Base-by-base conservation (phyloP, 768 basidiomycete species). In the Kwoniella heveanensis region DNA sequence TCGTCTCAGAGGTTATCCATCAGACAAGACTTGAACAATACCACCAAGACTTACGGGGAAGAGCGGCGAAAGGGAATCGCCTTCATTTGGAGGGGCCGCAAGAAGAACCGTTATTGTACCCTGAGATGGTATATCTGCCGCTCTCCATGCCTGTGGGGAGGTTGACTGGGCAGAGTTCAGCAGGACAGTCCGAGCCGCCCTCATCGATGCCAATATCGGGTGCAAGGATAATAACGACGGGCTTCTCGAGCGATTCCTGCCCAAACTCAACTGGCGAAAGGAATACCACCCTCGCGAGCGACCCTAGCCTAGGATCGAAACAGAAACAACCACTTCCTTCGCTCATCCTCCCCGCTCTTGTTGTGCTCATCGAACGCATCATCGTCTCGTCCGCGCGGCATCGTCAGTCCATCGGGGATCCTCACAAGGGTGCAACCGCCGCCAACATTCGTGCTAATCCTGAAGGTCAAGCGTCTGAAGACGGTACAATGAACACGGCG, bases 131-230 rank as follows among this genome's bases (percentile, higher is more conserved):
- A 12, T 48, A 59, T 51, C 29, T 59, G 29, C 46, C 48, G 19
- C 29, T 62, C 1, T 55, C 44, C 12, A 62, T 55, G 30, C 60
- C 60, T 36, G 47, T 62, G 8, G 60, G 39, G 0, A 27, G 60
- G 21, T 24, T 60, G 24, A 24, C 48, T 3, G 39, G 39, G 4
- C 39, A 44, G 39, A 17, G 17, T 32, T 32, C 32, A n/a, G n/a
- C n/a, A n/a, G n/a, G n/a, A n/a, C 32, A 36, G 32, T 36, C 32
- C 32, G 32, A 36, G 32, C n/a, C n/a, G n/a, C n/a, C n/a, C n/a
- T n/a, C n/a, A n/a, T n/a, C n/a, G n/a, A n/a, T n/a, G n/a, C n/a
- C n/a, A n/a, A n/a, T n/a, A n/a, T n/a, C n/a, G n/a, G n/a, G n/a
- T n/a, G n/a, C n/a, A n/a, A n/a, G n/a, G n/a, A n/a, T n/a, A n/a